Evolutionary conservation across 345 rosid genomes (phyloP), one percentile per base, ranked within the genome.

Genomic region (Salix arbutifolia): DNA sequence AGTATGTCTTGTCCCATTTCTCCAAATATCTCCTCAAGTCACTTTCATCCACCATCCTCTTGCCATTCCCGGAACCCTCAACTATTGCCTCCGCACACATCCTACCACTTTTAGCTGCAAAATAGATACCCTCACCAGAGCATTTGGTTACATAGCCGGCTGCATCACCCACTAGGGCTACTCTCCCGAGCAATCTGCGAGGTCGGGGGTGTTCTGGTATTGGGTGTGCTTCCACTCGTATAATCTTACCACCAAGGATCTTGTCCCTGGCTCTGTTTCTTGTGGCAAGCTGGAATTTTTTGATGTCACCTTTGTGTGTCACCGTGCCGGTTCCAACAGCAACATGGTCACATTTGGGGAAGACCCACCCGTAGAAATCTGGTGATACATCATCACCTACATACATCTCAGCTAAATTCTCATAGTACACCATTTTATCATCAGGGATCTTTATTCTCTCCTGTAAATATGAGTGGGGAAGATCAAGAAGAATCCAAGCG

Each of bases 351-450:
- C 91, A 92, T 78, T 94, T 94, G 35, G 98, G 98, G 89, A 94
- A 94, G 37, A 94, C 98, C 97, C 98, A 94, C 1, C 97, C 96
- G 44, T 94, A 94, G 77, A 94, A 92, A 83, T 94, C 98, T 0
- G 98, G 98, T 0, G 98, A 94, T 38, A 94, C 98, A 77, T 94
- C 98, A 28, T 92, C 97, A 3, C 98, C 98, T 0, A 94, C 98
- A 73, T 94, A 94, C 96, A 92, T 94, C 85, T 94, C 98, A 14
- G 98, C 97, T 52, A 92, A 81, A 77, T 94, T 83, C 82, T 94
- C 92, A 60, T 94, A 92, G 89, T 94, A 92, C 17, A 82, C 87
- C 98, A 92, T 94, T 77, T 91, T 94, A 0, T 94, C 98, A 46
- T 89, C 90, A 0, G 97, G 93, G 73, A 94, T 94, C 53, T 79